These are phyloP conservation scores for Schoenoplectus tabernaemontani DNA, from an alignment of 202 grass and related monocot genomes.

Conservation along the genomic window DNA sequence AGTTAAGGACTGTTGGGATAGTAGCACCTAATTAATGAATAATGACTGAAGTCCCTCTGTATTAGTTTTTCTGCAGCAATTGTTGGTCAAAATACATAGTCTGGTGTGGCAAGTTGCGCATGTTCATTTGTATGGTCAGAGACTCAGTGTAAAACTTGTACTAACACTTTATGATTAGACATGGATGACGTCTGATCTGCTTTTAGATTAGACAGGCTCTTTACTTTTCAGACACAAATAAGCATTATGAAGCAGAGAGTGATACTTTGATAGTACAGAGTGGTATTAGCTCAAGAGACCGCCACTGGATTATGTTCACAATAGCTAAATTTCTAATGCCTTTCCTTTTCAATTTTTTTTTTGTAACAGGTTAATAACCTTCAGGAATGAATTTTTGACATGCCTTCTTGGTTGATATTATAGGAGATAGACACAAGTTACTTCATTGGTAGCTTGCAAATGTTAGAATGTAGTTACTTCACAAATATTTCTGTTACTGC, in stretches of 20 bases:
- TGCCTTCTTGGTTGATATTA: not conserved
- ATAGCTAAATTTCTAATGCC: not conserved
- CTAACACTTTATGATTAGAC: not conserved
- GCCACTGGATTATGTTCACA: not conserved
- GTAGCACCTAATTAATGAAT: not conserved
- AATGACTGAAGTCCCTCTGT: not conserved
- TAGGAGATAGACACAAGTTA: not conserved
- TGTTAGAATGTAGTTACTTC: not conserved
- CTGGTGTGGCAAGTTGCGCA: not conserved
- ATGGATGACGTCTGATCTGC: not conserved
- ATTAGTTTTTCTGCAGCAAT: not conserved
- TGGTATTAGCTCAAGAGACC: not conserved
- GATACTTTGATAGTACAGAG: not conserved
- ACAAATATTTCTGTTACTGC: not conserved
- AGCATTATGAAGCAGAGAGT: not conserved
- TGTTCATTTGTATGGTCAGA: not conserved
- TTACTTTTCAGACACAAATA: not conserved
- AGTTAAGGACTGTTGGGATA: not conserved
- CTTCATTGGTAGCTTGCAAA: not conserved
- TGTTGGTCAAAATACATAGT: not conserved
- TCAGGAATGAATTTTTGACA: not conserved
- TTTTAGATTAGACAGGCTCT: not conserved
- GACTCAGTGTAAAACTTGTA: not conserved
- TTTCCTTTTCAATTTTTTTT: not conserved
- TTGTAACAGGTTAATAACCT: not conserved